Evolutionary conservation across 2,329 filamentous ascomycete genomes (phyloP), one percentile per base, ranked within the genome.

Genomic region (Aspergillus sojae): DNA sequence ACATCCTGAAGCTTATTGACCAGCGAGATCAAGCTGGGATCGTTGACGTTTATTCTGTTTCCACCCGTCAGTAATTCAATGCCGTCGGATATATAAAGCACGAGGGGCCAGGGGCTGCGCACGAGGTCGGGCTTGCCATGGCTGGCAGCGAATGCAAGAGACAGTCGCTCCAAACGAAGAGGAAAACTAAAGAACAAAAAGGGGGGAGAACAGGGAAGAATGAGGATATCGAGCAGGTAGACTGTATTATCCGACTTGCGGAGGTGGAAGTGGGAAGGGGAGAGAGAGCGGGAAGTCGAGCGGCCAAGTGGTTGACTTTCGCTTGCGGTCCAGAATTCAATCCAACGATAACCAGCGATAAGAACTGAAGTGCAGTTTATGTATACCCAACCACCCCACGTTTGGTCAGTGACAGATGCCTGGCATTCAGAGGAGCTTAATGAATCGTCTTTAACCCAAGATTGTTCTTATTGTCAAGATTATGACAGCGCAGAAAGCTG

Each of bases 1-100:
- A 99, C 95, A 92, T 99, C 95, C 80, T 99, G 95, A 55, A 99
- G 89, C 85, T 96, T 98, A 86, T 99, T 99, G 78, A 99, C 95
- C 72, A 98, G 91, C 36, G 88, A 89, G 73, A 91, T 91, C 72
- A 91, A 83, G 68, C 84, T 84, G 30, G 88, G 88, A 73, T 91
- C 88, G 76, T 91, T 91, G 65, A 91, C 88, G 77, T 90, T 91
- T 78, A 90, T 89, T 72, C 88, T 90, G 75, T 70, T 63, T 30
- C 46, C 61, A 68, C 50, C 60, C 63, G 66, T 74, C 70, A 74
- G 72, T 67, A 65, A 68, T 69, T 68, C 65, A 65, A 52, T 46
- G 57, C 14, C 28, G 41, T 64, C 65, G 57, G 58, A 66, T 52
- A 32, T 52, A 58, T 52, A 58, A 58, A 65, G 68, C 62, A 70